phyloP scores from a whole-genome alignment of 805 yeast genomes.

The Ogataea neopini region DNA sequence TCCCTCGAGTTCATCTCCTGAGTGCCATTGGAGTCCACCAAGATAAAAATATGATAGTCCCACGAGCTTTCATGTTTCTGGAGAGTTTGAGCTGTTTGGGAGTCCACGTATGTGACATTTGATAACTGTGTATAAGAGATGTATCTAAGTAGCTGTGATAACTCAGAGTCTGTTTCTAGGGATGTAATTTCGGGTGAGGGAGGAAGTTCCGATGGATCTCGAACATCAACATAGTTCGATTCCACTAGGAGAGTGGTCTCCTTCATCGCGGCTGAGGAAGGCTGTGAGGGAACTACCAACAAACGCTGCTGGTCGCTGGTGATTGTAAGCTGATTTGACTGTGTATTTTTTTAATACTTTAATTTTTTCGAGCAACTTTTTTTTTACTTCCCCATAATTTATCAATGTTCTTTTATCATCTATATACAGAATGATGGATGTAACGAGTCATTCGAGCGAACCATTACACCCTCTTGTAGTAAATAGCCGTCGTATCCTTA shows the following conservation, averaged over 20 bases:
- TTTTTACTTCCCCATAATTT: background rate
- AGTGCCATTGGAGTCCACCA: background rate
- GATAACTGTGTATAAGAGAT: background rate
- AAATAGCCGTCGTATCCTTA: conserved; percentile 60
- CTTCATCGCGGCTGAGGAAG: background rate
- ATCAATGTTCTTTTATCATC: background rate
- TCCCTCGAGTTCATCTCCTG: background rate
- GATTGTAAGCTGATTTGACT: too few species aligned
- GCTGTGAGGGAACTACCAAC: too few species aligned
- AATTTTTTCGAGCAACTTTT: background rate
- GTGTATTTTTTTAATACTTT: background rate
- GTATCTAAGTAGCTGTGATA: background rate
- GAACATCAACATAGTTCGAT: background rate
- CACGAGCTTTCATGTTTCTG: background rate
- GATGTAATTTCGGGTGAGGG: background rate
- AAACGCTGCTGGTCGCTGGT: too few species aligned
- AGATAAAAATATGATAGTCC: conserved; percentile 12
- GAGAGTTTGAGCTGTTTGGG: background rate
- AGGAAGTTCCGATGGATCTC: background rate
- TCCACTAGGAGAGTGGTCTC: background rate
- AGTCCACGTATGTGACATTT: background rate
- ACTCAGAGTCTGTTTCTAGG: background rate
- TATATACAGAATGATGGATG: background rate
- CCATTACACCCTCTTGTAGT: conserved; percentile 51
- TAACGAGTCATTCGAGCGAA: too few species aligned